Evolutionary conservation across 139 green algal genomes (phyloP).

Genomic region (Chlamydomonas eustigma): DNA sequence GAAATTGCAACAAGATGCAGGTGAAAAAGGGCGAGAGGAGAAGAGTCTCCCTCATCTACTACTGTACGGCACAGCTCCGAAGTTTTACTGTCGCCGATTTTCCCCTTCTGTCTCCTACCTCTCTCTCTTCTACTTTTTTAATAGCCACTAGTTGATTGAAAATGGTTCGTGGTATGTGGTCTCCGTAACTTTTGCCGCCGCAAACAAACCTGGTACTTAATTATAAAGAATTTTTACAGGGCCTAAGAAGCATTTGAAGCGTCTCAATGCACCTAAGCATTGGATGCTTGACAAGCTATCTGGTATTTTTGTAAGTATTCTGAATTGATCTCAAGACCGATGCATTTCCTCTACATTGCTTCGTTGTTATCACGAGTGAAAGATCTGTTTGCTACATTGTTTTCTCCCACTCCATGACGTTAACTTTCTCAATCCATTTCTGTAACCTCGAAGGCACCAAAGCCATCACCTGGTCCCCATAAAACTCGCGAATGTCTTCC

Average conservation of each 20-base stretch:
- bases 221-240: conserved; percentile 54
- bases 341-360: too few species aligned
- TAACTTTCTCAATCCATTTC: too few species aligned
- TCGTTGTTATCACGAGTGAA: too few species aligned
- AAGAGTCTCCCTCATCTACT: too few species aligned
- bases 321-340: too few species aligned
- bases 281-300: conserved; percentile 99
- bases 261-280: conserved; percentile 94
- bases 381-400: too few species aligned
- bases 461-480: conserved; percentile 94
- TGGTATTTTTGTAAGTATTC: conserved; percentile 95
- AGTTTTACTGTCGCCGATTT: too few species aligned
- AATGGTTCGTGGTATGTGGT: conserved; percentile 13
- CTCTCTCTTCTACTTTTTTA: background rate
- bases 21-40: background rate
- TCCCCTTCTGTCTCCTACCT: background rate
- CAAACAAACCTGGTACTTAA: background rate
- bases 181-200: background rate
- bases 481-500: conserved; percentile 98
- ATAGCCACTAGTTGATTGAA: conserved; percentile 1
- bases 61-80: too few species aligned
- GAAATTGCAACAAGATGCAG: background rate
- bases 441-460: conserved; percentile 93
- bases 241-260: conserved; percentile 99
- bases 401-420: too few species aligned